Evolutionary conservation across 2,329 filamentous ascomycete species (phyloP), one percentile per base, ranked within the genome.

Genomic region (Xylaria sp.): DNA sequence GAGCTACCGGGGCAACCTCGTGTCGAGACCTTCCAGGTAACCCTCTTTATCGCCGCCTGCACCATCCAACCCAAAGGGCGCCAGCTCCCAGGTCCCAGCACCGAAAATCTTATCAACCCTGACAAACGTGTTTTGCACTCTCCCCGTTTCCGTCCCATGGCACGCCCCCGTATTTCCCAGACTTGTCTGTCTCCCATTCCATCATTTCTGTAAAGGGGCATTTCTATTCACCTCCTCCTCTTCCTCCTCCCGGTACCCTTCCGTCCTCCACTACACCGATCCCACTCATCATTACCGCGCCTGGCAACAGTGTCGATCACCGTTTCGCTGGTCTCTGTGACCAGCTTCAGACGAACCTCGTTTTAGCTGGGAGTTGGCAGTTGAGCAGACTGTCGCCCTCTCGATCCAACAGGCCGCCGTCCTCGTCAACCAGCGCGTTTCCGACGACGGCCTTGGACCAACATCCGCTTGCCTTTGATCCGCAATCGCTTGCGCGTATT

Each of bases 71-170:
- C 51, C 54, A 29, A 46, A 53, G 54, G 52, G 35, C 37, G 62
- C 43, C 53, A 62, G 54, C 41, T 38, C 37, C 25, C 35, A 46
- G 27, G 11, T 23, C 31, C 11, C 47, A 49, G 47, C 33, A 27
- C 43, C 35, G 43, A 61, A 64, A 67, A 63, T 67, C 64, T 66
- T 62, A 62, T 62, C 62, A 53, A 37, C 54, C 35, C 52, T 53
- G 49, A 47, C 48, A 51, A 54, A 35, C 51, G 52, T 62, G 49
- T 43, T 57, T 60, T 46, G 55, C 51, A 43, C 62, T 60, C 60
- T 65, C 59, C 52, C 54, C 49, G 47, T 59, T 41, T 40, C 46
- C 44, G 25, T 60, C 47, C 31, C 43, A 58, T 57, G 29, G 5
- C 49, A 46, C 38, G 37, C 54, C 60, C 56, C 52, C 52, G 49